Percentiles rank a stretch among this genome's conserved stretches.
Conservation (phyloP, 805 yeast genomes). For the Candida silvatica region DNA sequence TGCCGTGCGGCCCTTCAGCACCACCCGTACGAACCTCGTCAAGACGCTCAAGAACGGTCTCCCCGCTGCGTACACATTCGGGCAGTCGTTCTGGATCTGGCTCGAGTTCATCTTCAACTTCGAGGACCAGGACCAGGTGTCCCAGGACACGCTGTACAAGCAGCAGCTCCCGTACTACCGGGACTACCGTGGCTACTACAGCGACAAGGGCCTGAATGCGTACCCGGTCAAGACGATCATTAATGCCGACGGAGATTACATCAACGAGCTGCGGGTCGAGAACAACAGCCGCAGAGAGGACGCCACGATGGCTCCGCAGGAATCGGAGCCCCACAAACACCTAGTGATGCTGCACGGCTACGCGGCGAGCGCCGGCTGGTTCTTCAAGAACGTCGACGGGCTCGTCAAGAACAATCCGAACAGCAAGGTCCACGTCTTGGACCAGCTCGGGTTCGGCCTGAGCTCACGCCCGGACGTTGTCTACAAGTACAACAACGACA, state of each 20-base stretch:
- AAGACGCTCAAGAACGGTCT: conserved; percentile 9
- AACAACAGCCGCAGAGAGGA: conserved; percentile 7
- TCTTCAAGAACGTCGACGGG: conserved; percentile 42
- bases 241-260: conserved; percentile 5
- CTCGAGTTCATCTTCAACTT: conserved; percentile 9
- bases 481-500: conserved; percentile 15
- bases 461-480: conserved; percentile 36
- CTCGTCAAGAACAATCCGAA: conserved; percentile 22
- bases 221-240: conserved; percentile 11
- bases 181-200: conserved; percentile 4
- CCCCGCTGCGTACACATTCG: conserved; percentile 8
- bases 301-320: background rate
- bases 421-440: conserved; percentile 31
- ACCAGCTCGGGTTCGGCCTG: conserved; percentile 47
- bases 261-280: conserved; percentile 22
- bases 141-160: conserved; percentile 18
- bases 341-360: conserved; percentile 49
- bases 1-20: background rate
- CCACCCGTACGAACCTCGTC: conserved; percentile 1
- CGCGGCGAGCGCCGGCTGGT: conserved; percentile 49
- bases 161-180: conserved; percentile 20
- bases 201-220: conserved; percentile 8
- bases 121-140: conserved; percentile 12
- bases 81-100: conserved; percentile 19
- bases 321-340: conserved; percentile 16